Percentiles rank a stretch among this genome's conserved stretches.
Conservation (phyloP, 192 early-diverging fungal species). For the Coemansia sp. region DNA sequence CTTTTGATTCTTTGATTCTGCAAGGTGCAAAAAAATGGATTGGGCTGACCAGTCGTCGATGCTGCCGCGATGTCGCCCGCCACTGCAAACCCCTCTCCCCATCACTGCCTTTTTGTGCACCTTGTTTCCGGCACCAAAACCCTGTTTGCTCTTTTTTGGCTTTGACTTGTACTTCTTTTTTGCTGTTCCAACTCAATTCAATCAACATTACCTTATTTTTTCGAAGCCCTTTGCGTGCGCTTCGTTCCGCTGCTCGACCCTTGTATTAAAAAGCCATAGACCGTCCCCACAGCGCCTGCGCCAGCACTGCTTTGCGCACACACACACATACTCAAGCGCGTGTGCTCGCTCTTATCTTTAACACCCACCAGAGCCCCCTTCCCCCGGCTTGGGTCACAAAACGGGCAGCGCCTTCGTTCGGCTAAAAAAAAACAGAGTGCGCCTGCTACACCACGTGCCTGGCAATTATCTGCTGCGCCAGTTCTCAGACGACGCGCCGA, state of each 20-base stretch:
- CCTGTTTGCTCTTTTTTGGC: not conserved
- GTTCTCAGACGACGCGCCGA: conserved; percentile 1
- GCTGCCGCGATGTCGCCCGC: not conserved
- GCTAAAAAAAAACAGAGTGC: conserved; percentile 5
- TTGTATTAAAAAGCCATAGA: too few relatives aligned
- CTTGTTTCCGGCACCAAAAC: not conserved
- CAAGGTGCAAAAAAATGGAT: too few relatives aligned
- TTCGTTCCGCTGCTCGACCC: too few relatives aligned
- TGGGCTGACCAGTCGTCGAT: too few relatives aligned
- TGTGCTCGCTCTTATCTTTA: not conserved
- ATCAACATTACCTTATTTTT: too few relatives aligned
- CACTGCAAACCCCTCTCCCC: not conserved
- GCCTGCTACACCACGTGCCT: conserved; percentile 1
- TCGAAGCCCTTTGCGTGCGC: too few relatives aligned
- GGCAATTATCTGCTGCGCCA: not conserved
- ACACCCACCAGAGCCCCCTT: not conserved
- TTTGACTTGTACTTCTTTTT: not conserved
- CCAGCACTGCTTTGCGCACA: not conserved
- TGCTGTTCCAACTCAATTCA: not conserved
- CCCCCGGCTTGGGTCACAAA: not conserved
- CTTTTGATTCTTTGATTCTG: too few relatives aligned
- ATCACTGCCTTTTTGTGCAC: not conserved
- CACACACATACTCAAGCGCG: too few relatives aligned
- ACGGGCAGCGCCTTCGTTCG: not conserved
- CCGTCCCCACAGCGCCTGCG: too few relatives aligned